Evolutionary conservation across 108 stramenopile species (phyloP).

Genomic region (Poteriospumella lacustris): DNA sequence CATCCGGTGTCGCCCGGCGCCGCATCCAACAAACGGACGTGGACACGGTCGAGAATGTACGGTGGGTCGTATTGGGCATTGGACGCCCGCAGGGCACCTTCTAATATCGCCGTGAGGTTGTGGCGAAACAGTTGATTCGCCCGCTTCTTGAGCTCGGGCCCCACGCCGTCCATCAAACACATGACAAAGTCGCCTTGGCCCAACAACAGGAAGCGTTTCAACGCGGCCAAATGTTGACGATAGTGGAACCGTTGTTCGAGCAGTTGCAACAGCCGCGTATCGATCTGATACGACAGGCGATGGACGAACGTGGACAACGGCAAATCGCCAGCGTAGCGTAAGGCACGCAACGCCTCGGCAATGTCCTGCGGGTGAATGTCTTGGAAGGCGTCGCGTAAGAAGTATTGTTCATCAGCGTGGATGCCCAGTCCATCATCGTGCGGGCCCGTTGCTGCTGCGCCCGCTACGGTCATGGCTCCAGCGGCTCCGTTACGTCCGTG

Average conservation of each 20-base stretch:
- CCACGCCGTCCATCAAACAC: conserved; percentile 66
- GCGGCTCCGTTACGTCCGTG: not conserved
- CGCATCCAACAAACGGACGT: conserved; percentile 61
- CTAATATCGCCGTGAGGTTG: conserved; percentile 66
- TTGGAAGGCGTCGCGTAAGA: not conserved
- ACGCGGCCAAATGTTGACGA: conserved; percentile 72
- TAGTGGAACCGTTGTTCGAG: conserved; percentile 68
- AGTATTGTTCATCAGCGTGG: conserved; percentile 59
- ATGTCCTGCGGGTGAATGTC: not conserved
- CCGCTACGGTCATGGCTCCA: not conserved
- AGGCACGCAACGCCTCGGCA: not conserved
- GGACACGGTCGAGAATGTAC: conserved; percentile 68
- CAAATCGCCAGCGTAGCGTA: not conserved
- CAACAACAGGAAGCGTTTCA: conserved; percentile 86
- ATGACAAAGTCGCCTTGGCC: conserved; percentile 93
- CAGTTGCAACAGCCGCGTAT: conserved; percentile 61
- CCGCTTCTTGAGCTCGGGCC: conserved; percentile 45
- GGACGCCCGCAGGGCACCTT: conserved; percentile 70
- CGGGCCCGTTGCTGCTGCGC: conserved; percentile 33
- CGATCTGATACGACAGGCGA: not conserved
- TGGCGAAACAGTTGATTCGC: conserved; percentile 69
- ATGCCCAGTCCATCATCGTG: conserved; percentile 53
- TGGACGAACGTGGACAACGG: not conserved
- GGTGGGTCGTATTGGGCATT: conserved; percentile 72
- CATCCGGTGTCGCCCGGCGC: conserved; percentile 56